Evolutionary conservation across 2,329 filamentous ascomycete genomes (phyloP), one percentile per base, ranked within the genome.

Genomic region (Ophiostoma populinum): DNA sequence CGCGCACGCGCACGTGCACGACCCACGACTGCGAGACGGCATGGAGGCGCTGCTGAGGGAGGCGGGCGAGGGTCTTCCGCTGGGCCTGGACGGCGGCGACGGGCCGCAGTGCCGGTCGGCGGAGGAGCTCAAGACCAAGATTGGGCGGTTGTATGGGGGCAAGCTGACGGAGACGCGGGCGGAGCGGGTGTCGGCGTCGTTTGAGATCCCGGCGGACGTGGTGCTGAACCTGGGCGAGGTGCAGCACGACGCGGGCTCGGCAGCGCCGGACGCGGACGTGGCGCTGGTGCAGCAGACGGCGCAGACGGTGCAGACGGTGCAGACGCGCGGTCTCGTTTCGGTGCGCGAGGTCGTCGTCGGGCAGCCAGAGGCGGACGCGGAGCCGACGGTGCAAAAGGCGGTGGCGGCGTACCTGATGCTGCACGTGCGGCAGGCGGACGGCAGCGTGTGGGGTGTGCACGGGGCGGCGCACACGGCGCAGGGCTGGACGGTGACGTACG

Each of bases 401-500:
- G 57, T 70, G 20, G 58, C 64, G 7, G 62, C 60, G 42, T 55
- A 63, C 34, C 61, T 74, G 40, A 51, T 62, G 21, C 47, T 46
- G 9, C 50, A 53, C 3, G 43, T 72, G 11, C 51, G 59, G 17
- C 48, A 49, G 7, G 53, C 58, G 4, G 67, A 73, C 41, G 53
- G 52, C 11, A 66, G 65, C 42, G 49, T 48, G 1, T 73, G 68
- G 68, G 47, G 45, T 3, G 49, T 63, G 19, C 54, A 61, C 15
- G 53, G 62, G 13, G 54, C 65, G 15, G 57, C 59, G 17, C 53
- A 59, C 11, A 54, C 48, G 7, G 42, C 57, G 1, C 58, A 65
- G 29, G 65, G 67, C 5, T 71, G 67, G 67, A 56, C 54, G 1
- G 62, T 72, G 36, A 59, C 55, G 3, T 72, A 67, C 42, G 49